Percentiles rank a stretch among this genome's conserved stretches.
Conservation (phyloP, 2,329 filamentous ascomycete species). For the Daldinia eschscholtzii region DNA sequence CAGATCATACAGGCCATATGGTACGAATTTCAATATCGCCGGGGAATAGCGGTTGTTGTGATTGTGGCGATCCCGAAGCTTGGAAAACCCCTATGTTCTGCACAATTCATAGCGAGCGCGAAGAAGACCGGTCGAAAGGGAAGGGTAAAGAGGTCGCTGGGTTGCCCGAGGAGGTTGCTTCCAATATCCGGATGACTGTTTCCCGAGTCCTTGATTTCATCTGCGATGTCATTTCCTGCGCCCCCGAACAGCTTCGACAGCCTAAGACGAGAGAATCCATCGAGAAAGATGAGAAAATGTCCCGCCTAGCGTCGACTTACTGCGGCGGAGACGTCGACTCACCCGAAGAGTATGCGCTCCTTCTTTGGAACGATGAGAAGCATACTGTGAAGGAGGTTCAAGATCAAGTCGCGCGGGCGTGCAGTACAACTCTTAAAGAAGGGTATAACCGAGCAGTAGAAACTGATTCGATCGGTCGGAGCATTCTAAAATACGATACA, state of each 20-base stretch:
- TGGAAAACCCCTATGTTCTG: slow-evolving; percentile 91
- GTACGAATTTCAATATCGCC: slow-evolving; percentile 89
- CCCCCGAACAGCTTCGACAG: slow-evolving; percentile 91
- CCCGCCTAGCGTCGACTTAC: slow-evolving; percentile 80
- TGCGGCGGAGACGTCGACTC: slow-evolving; percentile 76
- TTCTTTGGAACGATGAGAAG: slow-evolving; percentile 99
- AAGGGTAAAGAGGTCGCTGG: slow-evolving; percentile 70
- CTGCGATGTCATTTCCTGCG: slow-evolving; percentile 97
- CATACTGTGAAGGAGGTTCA: slow-evolving; percentile 93
- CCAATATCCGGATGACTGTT: slow-evolving; percentile 87
- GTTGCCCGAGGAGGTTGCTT: slow-evolving; percentile 80
- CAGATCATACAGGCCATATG: slow-evolving; percentile 93
- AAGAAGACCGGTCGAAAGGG: slow-evolving; percentile 65
- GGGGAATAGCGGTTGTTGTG: slow-evolving; percentile 95
- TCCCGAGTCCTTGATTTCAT: slow-evolving; percentile 90
- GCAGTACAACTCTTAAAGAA: slow-evolving; percentile 76
- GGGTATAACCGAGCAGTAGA: slow-evolving; percentile 84
- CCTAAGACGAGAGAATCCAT: slow-evolving; percentile 87
- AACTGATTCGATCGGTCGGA: slow-evolving; percentile 88
- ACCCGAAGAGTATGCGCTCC: slow-evolving; percentile 81
- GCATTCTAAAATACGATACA: slow-evolving; percentile 80
- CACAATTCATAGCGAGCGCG: slow-evolving; percentile 85
- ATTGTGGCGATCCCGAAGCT: slow-evolving; percentile 95
- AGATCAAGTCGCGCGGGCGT: slow-evolving; percentile 91
- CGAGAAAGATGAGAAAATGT: slow-evolving; percentile 81